phyloP scores from a whole-genome alignment of 2,329 filamentous ascomycete species.

The Chalara sp. region DNA sequence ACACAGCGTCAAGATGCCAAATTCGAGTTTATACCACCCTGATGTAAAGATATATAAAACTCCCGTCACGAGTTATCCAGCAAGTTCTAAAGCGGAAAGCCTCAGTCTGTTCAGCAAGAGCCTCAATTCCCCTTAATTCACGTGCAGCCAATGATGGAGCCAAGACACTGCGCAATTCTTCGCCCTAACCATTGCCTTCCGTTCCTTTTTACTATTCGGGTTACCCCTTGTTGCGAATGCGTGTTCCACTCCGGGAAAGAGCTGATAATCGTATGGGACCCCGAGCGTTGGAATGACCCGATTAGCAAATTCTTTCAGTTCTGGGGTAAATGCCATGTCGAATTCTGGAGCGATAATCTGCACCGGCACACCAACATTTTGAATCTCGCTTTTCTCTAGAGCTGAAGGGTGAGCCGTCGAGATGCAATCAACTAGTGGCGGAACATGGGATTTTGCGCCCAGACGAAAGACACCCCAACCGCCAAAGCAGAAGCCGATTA shows the following conservation, averaged over 20 bases:
- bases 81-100: too few species aligned
- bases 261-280: constrained; percentile 4
- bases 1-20: too few species aligned
- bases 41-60: too few species aligned
- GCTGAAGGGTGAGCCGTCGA: not conserved
- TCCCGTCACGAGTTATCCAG: too few species aligned
- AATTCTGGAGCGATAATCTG: constrained; percentile 8
- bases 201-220: not conserved
- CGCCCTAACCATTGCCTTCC: constrained; percentile 1
- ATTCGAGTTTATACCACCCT: too few species aligned
- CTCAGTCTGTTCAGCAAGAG: too few species aligned
- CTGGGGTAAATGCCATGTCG: constrained; percentile 2
- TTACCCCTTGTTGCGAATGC: constrained; percentile 3
- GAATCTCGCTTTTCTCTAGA: constrained; percentile 16
- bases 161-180: constrained; percentile 3
- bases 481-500: not conserved
- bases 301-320: constrained; percentile 7
- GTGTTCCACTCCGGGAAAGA: constrained; percentile 5
- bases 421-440: not conserved
- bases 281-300: constrained; percentile 3
- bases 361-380: constrained; percentile 4
- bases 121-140: too few species aligned
- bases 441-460: not conserved
- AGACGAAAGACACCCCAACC: not conserved
- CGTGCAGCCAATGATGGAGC: not conserved